Percentiles rank a stretch among this genome's conserved stretches.
Evolutionary conservation across 2,329 filamentous ascomycete genomes (phyloP).

Genomic region (Colletotrichum spaethianum): DNA sequence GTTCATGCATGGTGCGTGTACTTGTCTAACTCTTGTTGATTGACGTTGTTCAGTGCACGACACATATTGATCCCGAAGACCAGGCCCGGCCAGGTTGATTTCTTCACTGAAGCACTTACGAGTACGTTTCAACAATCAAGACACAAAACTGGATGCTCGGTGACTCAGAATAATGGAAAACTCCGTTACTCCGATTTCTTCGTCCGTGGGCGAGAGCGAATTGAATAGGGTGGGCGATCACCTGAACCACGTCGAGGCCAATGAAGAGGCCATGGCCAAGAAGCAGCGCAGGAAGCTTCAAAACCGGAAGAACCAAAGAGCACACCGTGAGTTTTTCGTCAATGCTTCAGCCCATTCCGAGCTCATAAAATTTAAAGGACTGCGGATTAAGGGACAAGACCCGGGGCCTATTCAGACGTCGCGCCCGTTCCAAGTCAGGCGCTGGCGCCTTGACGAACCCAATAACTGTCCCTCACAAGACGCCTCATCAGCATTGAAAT

Average conservation of each 20-base stretch:
- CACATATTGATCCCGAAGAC: not conserved
- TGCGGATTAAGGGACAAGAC: not conserved
- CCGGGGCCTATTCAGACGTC: not conserved
- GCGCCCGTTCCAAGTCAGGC: constrained; percentile 15
- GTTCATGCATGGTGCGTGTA: not conserved
- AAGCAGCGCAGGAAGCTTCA: constrained; percentile 34
- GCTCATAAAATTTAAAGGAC: constrained; percentile 11
- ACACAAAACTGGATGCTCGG: not conserved
- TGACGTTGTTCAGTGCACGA: not conserved
- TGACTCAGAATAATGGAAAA: not conserved
- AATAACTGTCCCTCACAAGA: not conserved
- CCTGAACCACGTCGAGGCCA: not conserved
- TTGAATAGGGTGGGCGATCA: not conserved
- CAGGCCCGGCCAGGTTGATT: not conserved
- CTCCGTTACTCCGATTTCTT: not conserved
- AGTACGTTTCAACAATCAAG: not conserved
- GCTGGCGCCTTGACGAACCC: constrained; percentile 28
- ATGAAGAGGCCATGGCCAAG: constrained; percentile 2
- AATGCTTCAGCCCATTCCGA: not conserved
- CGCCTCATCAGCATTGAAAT: not conserved
- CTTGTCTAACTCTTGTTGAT: not conserved
- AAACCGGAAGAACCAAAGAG: constrained; percentile 38
- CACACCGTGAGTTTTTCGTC: constrained; percentile 24
- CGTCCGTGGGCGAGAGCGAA: not conserved
- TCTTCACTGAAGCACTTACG: not conserved